Evolutionary conservation across 768 basidiomycete species (phyloP), one percentile per base, ranked within the genome.

Genomic region (Lactarius indigo): DNA sequence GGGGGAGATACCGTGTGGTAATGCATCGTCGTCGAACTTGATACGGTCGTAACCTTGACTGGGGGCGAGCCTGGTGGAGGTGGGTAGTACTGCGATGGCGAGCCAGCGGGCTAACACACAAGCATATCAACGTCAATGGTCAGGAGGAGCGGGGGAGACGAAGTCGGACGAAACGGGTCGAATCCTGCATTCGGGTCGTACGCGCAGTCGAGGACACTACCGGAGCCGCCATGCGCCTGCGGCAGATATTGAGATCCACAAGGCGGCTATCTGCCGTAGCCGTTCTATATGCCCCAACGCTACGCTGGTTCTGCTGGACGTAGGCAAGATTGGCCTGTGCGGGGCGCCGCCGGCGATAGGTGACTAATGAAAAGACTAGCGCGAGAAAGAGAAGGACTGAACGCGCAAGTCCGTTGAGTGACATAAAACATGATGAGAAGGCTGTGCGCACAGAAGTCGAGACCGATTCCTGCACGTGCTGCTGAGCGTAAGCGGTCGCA

Each of bases 241-340:
- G 66, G 66, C 5, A 62, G 66, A 28, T 64, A 67, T 47, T 67
- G 66, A 3, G 66, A 62, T 9, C 1, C 8, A 5, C 20, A 61
- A 3, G 54, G 31, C 0, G 33, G 28, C 15, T 47, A 39, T 1
- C 50, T 37, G 2, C 35, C 61, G 10, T 7, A 26, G 9, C 17
- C 37, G 6, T 50, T 55, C 6, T 20, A 28, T 3, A 23, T 44
- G 1, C 2, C 28, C 12, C 37, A 5, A 10, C 41, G 12, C 13
- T 30, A 3, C 2, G 35, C 35, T 31, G 59, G 26, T 12, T 20
- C 15, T 66, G 65, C 1, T 55, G 56, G 28, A n/a, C 5, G 31
- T 44, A 67, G 5, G 50, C 57, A 1, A 67, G 50, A 52, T 67
- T 59, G 9, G 57, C 52, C 3, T 4, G 62, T 30, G 57, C 50